Conservation (phyloP, 1,139 yeast species). For the Suhomyces bokatorum region DNA sequence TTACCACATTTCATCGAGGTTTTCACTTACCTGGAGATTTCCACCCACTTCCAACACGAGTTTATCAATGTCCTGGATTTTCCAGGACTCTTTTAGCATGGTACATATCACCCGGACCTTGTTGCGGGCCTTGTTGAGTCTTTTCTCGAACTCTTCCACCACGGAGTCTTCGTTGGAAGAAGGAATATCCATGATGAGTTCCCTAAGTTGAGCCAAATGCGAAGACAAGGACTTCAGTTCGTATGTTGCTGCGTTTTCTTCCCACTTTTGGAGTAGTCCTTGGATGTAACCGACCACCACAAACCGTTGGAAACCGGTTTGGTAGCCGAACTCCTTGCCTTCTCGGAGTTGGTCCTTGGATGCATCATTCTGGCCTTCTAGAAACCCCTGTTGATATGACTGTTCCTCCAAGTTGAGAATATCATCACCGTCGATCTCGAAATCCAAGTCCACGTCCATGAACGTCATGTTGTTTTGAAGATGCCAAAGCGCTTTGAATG, state of each 20-base stretch:
- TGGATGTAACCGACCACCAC: constrained; percentile 62
- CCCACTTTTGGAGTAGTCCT: constrained; percentile 52
- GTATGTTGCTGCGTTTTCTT: constrained; percentile 20
- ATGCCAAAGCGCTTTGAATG: not conserved
- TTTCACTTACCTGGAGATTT: constrained; percentile 38
- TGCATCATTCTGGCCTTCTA: constrained; percentile 53
- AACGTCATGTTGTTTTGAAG: not conserved
- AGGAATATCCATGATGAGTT: constrained; percentile 27
- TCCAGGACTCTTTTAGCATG: constrained; percentile 36
- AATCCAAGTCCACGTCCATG: constrained; percentile 8
- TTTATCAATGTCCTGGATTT: constrained; percentile 34
- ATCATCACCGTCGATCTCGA: constrained; percentile 43
- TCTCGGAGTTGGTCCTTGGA: constrained; percentile 50
- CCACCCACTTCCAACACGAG: constrained; percentile 43
- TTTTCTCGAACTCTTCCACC: constrained; percentile 49
- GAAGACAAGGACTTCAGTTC: constrained; percentile 19
- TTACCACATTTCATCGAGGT: constrained; percentile 49
- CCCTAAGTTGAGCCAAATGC: constrained; percentile 34
- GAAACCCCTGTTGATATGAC: constrained; percentile 61
- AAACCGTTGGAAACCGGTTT: constrained; percentile 74
- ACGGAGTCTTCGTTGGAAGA: constrained; percentile 41
- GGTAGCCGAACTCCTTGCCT: constrained; percentile 78
- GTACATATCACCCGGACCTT: constrained; percentile 50
- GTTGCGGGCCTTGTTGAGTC: constrained; percentile 48
- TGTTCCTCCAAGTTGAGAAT: constrained; percentile 55